Evolutionary conservation across 345 rosid species (phyloP).

Genomic region (Melaleuca alternifolia): DNA sequence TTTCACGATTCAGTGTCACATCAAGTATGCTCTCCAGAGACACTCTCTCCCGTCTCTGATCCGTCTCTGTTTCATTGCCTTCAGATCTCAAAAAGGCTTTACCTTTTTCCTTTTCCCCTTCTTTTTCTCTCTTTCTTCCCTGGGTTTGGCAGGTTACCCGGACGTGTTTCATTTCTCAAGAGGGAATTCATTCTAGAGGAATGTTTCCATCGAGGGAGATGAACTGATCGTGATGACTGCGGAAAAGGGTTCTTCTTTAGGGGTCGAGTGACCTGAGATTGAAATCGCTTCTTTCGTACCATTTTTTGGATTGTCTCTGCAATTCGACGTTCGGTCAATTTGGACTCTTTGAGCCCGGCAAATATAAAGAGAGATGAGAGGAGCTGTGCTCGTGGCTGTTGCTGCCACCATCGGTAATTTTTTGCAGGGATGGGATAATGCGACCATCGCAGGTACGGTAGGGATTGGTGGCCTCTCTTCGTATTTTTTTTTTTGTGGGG

Average conservation of each 20-base stretch:
- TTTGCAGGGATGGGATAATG: conserved; percentile 43
- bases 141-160: not conserved
- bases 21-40: not conserved
- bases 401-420: conserved; percentile 30
- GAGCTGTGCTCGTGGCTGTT: conserved; percentile 25
- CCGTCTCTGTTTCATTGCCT: not conserved
- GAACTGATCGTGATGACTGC: not conserved
- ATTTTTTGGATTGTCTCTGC: not conserved
- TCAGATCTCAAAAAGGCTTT: not conserved
- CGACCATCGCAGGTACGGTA: conserved; percentile 26
- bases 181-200: not conserved
- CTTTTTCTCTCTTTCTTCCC: not conserved
- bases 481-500: not conserved
- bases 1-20: not conserved
- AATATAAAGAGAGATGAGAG: conserved; percentile 12
- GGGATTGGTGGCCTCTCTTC: not conserved
- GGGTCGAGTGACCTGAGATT: no score
- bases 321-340: not conserved
- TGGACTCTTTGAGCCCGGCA: not conserved
- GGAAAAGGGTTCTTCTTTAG: not conserved
- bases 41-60: not conserved
- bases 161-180: not conserved
- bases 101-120: not conserved
- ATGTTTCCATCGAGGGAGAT: not conserved
- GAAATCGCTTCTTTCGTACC: not conserved